Evolutionary conservation across 768 basidiomycete genomes (phyloP), one percentile per base, ranked within the genome.

Genomic region (Tulasnella sp.): DNA sequence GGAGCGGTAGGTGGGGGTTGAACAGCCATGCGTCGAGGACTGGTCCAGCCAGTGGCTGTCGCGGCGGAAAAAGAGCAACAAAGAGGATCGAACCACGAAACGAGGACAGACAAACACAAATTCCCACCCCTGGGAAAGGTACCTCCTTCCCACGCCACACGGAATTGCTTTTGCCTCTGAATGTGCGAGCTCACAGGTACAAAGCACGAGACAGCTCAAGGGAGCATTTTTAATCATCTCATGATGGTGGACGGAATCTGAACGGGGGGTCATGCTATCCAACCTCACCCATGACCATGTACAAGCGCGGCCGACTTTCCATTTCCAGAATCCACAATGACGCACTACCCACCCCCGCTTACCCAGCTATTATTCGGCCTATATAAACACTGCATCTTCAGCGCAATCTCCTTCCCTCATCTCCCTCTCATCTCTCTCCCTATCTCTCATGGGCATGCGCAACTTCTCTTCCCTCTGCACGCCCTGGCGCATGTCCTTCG

Each of bases 41-140:
- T 68, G 62, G 62, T 68, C 62, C 62, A 68, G 62, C 62, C 62
- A 68, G 62, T 68, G 62, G 62, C 52, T 52, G 52, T 21, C n/a
- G 62, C 62, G 24, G 52, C 52, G n/a, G n/a, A 56, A 52, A 52
- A 34, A 68, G 31, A 27, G 56, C 56, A 31, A 58, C 1, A 27
- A 5, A 18, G 52, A 27, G 58, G 62, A 68, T 68, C 31, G 31
- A 31, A 31, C 62, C 8, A 68, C 62, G 62, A 27, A 10, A 68
- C 36, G 62, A 68, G 34, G 62, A 68, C 24, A 68, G 62, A 68
- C n/a, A n/a, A n/a, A 68, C 34, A 68, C 62, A 68, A 68, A 31
- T 19, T 9, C 36, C 62, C 62, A 31, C 34, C 62, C 62, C 62
- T 34, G 34, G 62, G 62, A 34, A 36, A 31, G 34, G 52, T 52